Evolutionary conservation across 1,284 basidiomycete genomes (phyloP).

Genomic region (Athelia psychrophila): DNA sequence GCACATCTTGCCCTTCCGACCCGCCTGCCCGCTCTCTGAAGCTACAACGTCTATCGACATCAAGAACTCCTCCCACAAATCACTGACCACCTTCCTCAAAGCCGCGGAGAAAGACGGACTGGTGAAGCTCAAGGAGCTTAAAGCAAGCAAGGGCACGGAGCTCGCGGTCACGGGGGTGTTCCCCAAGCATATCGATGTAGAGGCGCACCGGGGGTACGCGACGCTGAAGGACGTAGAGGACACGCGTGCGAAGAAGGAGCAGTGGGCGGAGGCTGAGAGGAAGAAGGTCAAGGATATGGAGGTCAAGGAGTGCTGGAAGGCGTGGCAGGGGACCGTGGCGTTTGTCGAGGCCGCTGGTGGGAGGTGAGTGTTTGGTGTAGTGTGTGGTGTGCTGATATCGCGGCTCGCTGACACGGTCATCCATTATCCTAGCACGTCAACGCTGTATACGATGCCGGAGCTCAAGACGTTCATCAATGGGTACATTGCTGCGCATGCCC

Average conservation of each 20-base stretch:
- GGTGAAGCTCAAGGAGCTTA: constrained; percentile 65
- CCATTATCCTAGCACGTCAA: constrained; percentile 38
- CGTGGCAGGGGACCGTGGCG: constrained; percentile 48
- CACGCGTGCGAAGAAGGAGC: constrained; percentile 46
- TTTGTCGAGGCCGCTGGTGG: constrained; percentile 64
- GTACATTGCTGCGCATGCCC: constrained; percentile 60
- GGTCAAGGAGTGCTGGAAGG: constrained; percentile 75
- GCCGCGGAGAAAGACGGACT: constrained; percentile 68
- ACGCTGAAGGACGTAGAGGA: constrained; percentile 68
- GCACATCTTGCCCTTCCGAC: constrained; percentile 73
- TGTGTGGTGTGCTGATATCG: constrained; percentile 3
- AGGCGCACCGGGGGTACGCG: constrained; percentile 46
- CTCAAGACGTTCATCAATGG: constrained; percentile 54
- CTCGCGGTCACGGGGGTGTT: constrained; percentile 63
- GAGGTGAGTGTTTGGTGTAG: constrained; percentile 37
- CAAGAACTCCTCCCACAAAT: constrained; percentile 77
- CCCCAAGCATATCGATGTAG: constrained; percentile 54
- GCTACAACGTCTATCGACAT: constrained; percentile 45
- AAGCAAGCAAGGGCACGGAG: constrained; percentile 50
- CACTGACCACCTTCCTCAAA: constrained; percentile 78
- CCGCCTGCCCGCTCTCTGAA: constrained; percentile 50
- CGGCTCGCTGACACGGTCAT: too few species aligned
- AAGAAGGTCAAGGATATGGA: constrained; percentile 45
- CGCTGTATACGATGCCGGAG: constrained; percentile 53
- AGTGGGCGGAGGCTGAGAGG: constrained; percentile 39